Evolutionary conservation across 139 green algal species (phyloP).

Genomic region (Pleodorina starrii): DNA sequence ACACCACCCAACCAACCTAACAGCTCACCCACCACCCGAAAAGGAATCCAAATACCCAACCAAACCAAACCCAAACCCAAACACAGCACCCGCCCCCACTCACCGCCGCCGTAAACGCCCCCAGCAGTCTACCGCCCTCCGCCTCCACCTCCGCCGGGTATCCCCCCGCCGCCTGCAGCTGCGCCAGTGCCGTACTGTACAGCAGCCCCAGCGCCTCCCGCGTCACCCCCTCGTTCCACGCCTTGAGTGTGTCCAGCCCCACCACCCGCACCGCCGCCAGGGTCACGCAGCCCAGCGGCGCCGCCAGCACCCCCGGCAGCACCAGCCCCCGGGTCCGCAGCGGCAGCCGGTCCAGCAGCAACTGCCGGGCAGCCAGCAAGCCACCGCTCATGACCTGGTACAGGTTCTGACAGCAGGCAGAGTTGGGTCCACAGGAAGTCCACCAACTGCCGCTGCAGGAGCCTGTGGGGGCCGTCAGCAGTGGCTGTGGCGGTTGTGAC

Average conservation of each 20-base stretch:
- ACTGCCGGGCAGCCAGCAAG: conserved; percentile 28
- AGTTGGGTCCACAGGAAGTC: no score
- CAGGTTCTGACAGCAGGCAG: conserved; percentile 12
- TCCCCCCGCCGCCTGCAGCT: conserved; percentile 17
- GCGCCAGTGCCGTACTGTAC: not conserved
- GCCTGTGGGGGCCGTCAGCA: no score
- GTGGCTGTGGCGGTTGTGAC: no score
- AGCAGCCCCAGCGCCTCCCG: not conserved
- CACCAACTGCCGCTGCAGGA: no score
- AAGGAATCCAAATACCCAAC: no score
- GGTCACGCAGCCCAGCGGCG: conserved; percentile 7
- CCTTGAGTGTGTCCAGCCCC: not conserved
- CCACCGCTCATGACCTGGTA: conserved; percentile 17
- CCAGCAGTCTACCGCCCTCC: conserved; percentile 22
- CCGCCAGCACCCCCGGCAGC: conserved; percentile 45
- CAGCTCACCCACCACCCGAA: no score
- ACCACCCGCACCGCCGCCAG: conserved; percentile 43
- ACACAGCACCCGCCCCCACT: no score
- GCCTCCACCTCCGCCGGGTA: not conserved
- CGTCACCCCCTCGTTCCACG: conserved; percentile 11
- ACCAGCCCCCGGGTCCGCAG: conserved; percentile 10
- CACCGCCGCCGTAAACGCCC: conserved; percentile 9
- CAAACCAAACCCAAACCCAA: no score
- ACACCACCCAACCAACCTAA: no score
- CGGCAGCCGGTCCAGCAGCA: conserved; percentile 28